Evolutionary conservation across 1,284 basidiomycete species (phyloP).

Genomic region (Leccinum pseudoinsigne): DNA sequence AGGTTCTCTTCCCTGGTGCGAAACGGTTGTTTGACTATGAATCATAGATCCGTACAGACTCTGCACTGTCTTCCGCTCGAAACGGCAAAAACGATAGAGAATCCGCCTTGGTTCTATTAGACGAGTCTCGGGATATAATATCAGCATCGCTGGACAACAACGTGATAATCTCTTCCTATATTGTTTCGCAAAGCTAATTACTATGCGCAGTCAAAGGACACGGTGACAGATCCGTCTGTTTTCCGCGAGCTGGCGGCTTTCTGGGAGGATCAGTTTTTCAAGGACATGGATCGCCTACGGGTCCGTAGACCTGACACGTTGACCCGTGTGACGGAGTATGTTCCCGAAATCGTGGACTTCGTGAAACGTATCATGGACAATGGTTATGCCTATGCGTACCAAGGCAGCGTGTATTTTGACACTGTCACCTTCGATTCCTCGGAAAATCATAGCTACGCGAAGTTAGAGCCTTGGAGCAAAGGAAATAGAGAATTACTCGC

Average conservation of each 20-base stretch:
- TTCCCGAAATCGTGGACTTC: conserved; percentile 93
- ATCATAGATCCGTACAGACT: conserved; percentile 51
- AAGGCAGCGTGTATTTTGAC: conserved; percentile 96
- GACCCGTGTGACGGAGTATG: conserved; percentile 96
- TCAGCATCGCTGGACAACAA: conserved; percentile 74
- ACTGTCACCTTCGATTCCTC: conserved; percentile 84
- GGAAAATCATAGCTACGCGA: conserved; percentile 83
- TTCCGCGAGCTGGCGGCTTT: conserved; percentile 84
- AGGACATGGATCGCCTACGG: conserved; percentile 88
- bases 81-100: conserved; percentile 43
- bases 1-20: conserved; percentile 30
- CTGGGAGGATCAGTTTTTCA: conserved; percentile 92
- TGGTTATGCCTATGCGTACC: conserved; percentile 88
- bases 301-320: conserved; percentile 90
- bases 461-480: conserved; percentile 94
- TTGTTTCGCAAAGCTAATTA: conserved; percentile 10
- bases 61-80: conserved; percentile 50
- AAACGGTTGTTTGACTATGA: conserved; percentile 18
- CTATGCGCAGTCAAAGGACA: conserved; percentile 63
- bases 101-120: conserved; percentile 64
- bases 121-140: conserved; percentile 75
- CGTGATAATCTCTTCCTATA: conserved; percentile 40
- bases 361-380: conserved; percentile 86
- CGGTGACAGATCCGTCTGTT: conserved; percentile 86
- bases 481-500: conserved; percentile 90